phyloP scores from a whole-genome alignment of 495 filamentous ascomycete genomes.

The Barbatosphaeria neglecta region DNA sequence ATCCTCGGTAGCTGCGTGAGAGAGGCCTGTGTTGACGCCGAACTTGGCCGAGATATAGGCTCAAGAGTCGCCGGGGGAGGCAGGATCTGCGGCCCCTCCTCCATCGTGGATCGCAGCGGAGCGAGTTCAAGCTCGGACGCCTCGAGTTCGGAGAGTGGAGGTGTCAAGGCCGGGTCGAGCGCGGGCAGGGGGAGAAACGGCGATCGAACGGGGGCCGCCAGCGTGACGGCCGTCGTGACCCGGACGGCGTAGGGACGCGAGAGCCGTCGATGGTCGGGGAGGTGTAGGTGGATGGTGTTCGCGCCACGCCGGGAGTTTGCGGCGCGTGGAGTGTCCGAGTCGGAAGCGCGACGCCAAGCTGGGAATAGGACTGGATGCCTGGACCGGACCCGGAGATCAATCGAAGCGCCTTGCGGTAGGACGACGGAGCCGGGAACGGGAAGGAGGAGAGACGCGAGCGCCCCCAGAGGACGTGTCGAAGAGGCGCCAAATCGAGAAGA shows the following conservation, averaged over 20 bases:
- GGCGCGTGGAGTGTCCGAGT: too few species aligned
- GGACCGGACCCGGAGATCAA: too few species aligned
- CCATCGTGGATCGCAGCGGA: constrained; percentile 19
- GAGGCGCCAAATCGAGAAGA: too few species aligned
- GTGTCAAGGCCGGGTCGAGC: constrained; percentile 12
- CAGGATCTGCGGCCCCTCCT: constrained; percentile 26
- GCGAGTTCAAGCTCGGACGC: constrained; percentile 16
- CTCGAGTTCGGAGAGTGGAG: too few species aligned
- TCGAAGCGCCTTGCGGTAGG: too few species aligned
- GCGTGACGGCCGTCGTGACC: constrained; percentile 1
- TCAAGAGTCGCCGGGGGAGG: constrained; percentile 27
- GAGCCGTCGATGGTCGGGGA: too few species aligned
- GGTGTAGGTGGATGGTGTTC: background rate
- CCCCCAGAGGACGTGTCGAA: too few species aligned
- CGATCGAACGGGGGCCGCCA: constrained; percentile 22
- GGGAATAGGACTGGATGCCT: too few species aligned
- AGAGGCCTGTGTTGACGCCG: constrained; percentile 27
- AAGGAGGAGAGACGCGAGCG: too few species aligned
- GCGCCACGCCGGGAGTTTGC: too few species aligned
- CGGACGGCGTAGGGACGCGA: background rate
- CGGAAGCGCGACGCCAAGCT: too few species aligned
- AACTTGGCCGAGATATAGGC: constrained; percentile 36
- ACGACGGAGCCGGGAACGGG: too few species aligned
- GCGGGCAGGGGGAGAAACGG: constrained; percentile 18
- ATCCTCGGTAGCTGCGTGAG: constrained; percentile 45